Conservation (phyloP, 176 grass and related monocot species). For the Carex scoparia region DNA sequence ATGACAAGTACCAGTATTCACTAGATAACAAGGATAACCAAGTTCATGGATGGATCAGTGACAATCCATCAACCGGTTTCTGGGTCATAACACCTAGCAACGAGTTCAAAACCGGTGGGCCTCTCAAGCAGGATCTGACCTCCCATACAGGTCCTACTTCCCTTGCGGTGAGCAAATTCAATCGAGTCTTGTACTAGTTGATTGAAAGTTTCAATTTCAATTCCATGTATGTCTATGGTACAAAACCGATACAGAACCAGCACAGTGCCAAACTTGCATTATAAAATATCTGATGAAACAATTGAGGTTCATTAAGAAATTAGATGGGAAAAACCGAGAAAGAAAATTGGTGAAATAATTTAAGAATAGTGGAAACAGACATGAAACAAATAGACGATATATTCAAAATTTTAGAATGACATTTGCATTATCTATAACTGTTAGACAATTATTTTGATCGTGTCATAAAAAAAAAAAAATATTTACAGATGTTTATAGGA, state of each 20-base stretch:
- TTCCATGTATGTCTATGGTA: not conserved
- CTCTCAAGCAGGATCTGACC: conserved; percentile 58
- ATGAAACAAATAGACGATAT: not conserved
- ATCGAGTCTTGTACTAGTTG: not conserved
- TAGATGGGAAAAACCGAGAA: too few species aligned
- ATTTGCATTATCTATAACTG: not conserved
- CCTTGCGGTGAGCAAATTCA: conserved; percentile 37
- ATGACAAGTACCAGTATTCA: conserved; percentile 87
- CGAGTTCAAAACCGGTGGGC: conserved; percentile 67
- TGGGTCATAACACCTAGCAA: conserved; percentile 71
- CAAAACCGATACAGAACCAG: not conserved
- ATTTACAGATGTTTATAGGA: conserved; percentile 60
- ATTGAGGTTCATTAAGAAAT: not conserved
- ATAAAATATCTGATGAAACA: not conserved
- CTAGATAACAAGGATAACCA: conserved; percentile 43
- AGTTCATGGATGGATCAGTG: conserved; percentile 67
- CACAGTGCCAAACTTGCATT: not conserved
- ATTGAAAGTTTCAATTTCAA: not conserved
- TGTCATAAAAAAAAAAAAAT: not conserved
- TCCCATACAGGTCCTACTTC: conserved; percentile 73
- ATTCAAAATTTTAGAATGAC: not conserved
- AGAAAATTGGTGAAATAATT: not conserved
- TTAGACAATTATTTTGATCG: not conserved
- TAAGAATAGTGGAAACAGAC: not conserved
- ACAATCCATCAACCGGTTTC: conserved; percentile 42